Conservation (phyloP, 2,329 filamentous ascomycete genomes). For the Claviceps arundinis region DNA sequence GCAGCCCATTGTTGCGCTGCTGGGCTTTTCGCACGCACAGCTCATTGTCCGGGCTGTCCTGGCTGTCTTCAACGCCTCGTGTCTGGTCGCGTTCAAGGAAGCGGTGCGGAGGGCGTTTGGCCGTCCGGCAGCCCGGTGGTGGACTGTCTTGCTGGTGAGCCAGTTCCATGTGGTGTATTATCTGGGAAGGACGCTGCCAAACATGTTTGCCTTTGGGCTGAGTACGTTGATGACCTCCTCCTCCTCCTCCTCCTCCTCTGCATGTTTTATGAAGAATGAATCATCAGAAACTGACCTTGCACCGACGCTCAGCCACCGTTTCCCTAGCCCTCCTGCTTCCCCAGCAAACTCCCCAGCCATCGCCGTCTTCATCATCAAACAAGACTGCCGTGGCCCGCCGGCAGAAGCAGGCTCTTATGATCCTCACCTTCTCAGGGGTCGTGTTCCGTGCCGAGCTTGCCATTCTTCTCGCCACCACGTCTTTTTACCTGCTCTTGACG, state of each 20-base stretch:
- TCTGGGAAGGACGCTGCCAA: slow-evolving; percentile 79
- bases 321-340: slow-evolving; percentile 39
- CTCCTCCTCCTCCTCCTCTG: neutral
- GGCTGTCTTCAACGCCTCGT: slow-evolving; percentile 59
- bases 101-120: slow-evolving; percentile 58
- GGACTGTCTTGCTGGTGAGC: slow-evolving; percentile 58
- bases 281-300: neutral
- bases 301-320: slow-evolving; percentile 42
- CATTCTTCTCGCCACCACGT: slow-evolving; percentile 58
- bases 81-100: slow-evolving; percentile 52
- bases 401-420: slow-evolving; percentile 52
- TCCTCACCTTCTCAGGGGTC: slow-evolving; percentile 68
- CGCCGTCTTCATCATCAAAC: neutral
- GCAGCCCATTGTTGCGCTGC: slow-evolving; percentile 48
- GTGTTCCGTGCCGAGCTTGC: slow-evolving; percentile 87
- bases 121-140: slow-evolving; percentile 59
- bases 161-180: slow-evolving; percentile 95
- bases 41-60: slow-evolving; percentile 61
- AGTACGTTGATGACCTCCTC: slow-evolving; percentile 39
- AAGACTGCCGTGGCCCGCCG: slow-evolving; percentile 20
- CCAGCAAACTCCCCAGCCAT: slow-evolving; percentile 13
- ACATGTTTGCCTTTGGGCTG: slow-evolving; percentile 88
- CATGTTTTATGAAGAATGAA: neutral
- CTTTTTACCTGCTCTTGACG: slow-evolving; percentile 48
- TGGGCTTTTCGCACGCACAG: slow-evolving; percentile 43